phyloP scores from a whole-genome alignment of 2,329 filamentous ascomycete genomes.

The Phoma sp. region DNA sequence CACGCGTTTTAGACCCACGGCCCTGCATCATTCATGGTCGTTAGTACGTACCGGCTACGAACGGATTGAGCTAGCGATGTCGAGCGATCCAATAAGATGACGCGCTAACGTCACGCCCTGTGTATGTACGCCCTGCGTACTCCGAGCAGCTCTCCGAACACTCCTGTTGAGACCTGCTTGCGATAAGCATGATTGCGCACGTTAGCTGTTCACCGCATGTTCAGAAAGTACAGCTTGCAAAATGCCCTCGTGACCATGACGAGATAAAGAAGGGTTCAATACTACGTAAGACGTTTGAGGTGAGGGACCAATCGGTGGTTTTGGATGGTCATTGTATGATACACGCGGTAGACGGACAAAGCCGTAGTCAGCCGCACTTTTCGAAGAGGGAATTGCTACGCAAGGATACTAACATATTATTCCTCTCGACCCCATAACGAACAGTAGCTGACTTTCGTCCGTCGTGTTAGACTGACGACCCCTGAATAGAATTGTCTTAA shows the following conservation, averaged over 20 bases:
- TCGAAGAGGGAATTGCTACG: neutral
- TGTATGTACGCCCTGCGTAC: slow-evolving; percentile 25
- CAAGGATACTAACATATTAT: neutral
- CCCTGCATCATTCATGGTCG: slow-evolving; percentile 27
- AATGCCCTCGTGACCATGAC: slow-evolving; percentile 1
- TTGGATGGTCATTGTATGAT: slow-evolving; percentile 5
- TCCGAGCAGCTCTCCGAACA: slow-evolving; percentile 14
- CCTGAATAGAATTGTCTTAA: too few relatives aligned
- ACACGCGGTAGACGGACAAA: slow-evolving; percentile 18
- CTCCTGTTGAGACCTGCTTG: neutral
- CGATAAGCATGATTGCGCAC: slow-evolving; percentile 2
- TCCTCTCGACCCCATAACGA: neutral
- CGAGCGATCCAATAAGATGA: slow-evolving; percentile 27
- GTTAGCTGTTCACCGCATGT: neutral
- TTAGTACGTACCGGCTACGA: slow-evolving; percentile 41
- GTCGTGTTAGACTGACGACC: too few relatives aligned
- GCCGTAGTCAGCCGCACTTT: slow-evolving; percentile 14
- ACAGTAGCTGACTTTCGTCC: too few relatives aligned
- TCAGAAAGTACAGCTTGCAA: neutral
- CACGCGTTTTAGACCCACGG: slow-evolving; percentile 25
- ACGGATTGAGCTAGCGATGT: slow-evolving; percentile 38
- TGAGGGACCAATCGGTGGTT: slow-evolving; percentile 29
- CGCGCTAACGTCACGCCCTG: slow-evolving; percentile 21
- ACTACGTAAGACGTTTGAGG: slow-evolving; percentile 30
- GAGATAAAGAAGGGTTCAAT: slow-evolving; percentile 11